These are phyloP conservation scores for Boeremia exigua DNA, from an alignment of 2,329 filamentous ascomycete genomes.

Conservation along the genomic window DNA sequence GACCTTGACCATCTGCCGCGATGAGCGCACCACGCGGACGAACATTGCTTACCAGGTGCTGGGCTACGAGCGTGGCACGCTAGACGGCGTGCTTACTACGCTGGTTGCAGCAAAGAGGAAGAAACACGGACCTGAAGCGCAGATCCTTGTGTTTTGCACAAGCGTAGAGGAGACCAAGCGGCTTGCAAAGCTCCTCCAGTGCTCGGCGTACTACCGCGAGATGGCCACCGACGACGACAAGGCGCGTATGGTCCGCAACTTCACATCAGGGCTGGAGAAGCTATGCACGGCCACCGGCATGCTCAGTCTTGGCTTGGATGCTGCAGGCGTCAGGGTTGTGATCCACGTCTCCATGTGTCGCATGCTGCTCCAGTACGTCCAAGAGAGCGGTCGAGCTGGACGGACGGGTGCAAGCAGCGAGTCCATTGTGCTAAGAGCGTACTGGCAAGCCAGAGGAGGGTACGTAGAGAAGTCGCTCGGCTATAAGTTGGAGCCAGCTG, in stretches of 20 bases:
- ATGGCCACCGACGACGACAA: conserved; percentile 1
- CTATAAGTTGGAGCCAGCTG: conserved; percentile 1
- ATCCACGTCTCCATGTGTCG: neutral
- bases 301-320: neutral
- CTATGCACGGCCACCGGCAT: neutral
- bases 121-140: neutral
- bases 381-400: neutral
- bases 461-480: neutral
- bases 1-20: neutral
- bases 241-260: neutral
- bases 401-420: neutral
- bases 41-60: neutral
- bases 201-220: conserved; percentile 1
- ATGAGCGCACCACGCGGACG: neutral
- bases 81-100: neutral
- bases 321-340: neutral
- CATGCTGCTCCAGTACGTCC: neutral
- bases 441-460: neutral
- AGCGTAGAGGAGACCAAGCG: conserved; percentile 3
- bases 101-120: neutral
- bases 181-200: neutral
- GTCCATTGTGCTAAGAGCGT: neutral
- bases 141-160: conserved; percentile 1
- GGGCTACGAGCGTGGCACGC: neutral
- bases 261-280: neutral